phyloP scores from a whole-genome alignment of 2,329 filamentous ascomycete species.

The Arthrobotrys conoides region DNA sequence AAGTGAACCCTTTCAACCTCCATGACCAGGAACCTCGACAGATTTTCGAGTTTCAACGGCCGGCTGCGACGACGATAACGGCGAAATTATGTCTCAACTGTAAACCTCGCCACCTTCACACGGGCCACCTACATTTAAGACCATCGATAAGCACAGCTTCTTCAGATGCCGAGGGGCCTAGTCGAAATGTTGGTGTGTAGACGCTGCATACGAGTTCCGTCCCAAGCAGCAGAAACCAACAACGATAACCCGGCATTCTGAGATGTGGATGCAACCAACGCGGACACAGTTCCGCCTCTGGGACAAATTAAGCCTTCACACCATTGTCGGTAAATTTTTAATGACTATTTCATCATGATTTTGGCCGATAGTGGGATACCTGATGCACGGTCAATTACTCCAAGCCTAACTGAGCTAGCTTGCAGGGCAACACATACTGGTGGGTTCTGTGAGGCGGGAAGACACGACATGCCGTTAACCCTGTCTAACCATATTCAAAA shows the following conservation, averaged over 20 bases:
- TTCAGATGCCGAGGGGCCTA: conserved; percentile 38
- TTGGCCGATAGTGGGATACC: conserved; percentile 24
- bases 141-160: conserved; percentile 43
- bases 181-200: conserved; percentile 33
- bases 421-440: conserved; percentile 52
- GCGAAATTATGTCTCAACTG: conserved; percentile 15
- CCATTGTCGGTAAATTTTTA: conserved; percentile 41
- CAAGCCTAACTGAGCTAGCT: conserved; percentile 6
- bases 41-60: conserved; percentile 27
- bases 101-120: conserved; percentile 13
- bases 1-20: conserved; percentile 20
- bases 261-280: conserved; percentile 44
- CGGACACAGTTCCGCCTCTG: conserved; percentile 42
- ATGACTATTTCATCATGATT: conserved; percentile 37
- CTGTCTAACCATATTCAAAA: conserved; percentile 60
- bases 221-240: conserved; percentile 34
- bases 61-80: conserved; percentile 30
- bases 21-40: conserved; percentile 6
- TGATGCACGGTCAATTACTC: conserved; percentile 18
- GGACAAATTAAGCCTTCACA: conserved; percentile 21
- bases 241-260: conserved; percentile 35
- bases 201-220: conserved; percentile 42
- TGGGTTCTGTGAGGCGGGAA: conserved; percentile 58
- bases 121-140: conserved; percentile 14
- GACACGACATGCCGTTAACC: conserved; percentile 56